Evolutionary conservation across 2,329 filamentous ascomycete species (phyloP), one percentile per base, ranked within the genome.

Genomic region (Hypoxylon sp.): DNA sequence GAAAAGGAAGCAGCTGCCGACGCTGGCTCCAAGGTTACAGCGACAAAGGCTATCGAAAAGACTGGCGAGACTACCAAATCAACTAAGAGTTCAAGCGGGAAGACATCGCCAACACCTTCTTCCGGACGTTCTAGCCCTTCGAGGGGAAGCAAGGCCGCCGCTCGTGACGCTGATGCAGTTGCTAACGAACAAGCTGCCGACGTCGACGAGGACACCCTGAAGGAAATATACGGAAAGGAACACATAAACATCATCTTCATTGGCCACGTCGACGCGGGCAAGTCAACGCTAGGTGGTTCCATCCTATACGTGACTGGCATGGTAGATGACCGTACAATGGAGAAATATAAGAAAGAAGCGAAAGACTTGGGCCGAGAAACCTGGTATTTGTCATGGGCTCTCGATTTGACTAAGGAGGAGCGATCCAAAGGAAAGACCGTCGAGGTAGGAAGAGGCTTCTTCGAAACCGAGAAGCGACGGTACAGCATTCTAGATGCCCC

Each of bases 241-340:
- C 88, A 90, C 73, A 83, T 99, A 75, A 99, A 99, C 81, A 91
- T 99, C 72, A 97, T 98, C 70, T 97, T 98, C 81, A 91, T 98
- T 76, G 95, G 96, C 53, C 96, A 99, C 85, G 96, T 99, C 74
- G 96, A 99, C 83, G 96, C 96, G 54, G 96, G 96, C 73, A 99
- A 99, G 83, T 97, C 93, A 38, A 99, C 96, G 2, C 85, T 99
- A 4, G 96, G 96, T 77, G 96, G 96, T 52, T 92, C 92, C 54
- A 97, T 99, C 68, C 85, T 99, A 12, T 97, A 96, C 78, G 89
- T 89, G 54, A 97, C 95, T 4, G 96, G 96, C 65, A 99, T 98
- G 96, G 96, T 99, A n/a, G 96, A 99, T 76, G 93, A 99, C 81
- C 89, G 96, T 78, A 99, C 96, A 33, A 88, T 99, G 85, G 96